A percentile compares a stretch with the other conserved stretches of the same genome.
phyloP scores from a whole-genome alignment of 129 eudicot species.

The Ambrosia artemisiifolia region DNA sequence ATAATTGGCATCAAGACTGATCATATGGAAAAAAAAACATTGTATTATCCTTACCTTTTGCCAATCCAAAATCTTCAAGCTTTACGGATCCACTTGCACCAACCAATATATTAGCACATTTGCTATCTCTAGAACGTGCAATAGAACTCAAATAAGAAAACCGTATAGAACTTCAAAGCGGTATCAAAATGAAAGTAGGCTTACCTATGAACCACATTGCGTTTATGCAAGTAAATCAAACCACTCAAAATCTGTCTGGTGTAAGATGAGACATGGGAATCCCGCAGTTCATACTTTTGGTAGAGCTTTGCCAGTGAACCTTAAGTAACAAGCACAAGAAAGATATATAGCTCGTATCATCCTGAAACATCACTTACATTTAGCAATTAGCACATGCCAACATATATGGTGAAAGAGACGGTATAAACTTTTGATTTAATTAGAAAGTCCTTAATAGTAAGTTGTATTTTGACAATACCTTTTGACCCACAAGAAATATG shows the following conservation, averaged over 20 bases:
- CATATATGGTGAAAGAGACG: background rate
- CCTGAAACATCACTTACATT: slow-evolving; percentile 42
- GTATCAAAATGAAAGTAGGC: background rate
- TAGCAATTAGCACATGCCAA: background rate
- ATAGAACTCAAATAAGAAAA: slow-evolving; percentile 6
- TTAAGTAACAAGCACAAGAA: slow-evolving; percentile 78
- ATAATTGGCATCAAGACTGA: background rate
- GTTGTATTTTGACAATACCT: background rate
- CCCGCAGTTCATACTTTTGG: slow-evolving; percentile 57
- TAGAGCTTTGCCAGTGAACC: slow-evolving; percentile 82
- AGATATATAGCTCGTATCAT: slow-evolving; percentile 64
- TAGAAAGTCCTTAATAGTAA: background rate
- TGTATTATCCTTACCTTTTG: slow-evolving; percentile 52
- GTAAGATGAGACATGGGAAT: slow-evolving; percentile 72
- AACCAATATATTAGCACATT: no score
- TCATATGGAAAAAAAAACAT: background rate
- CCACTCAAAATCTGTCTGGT: slow-evolving; percentile 85
- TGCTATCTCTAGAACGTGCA: slow-evolving; percentile 23
- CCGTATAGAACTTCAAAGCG: background rate
- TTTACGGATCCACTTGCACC: slow-evolving; percentile 63
- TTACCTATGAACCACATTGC: slow-evolving; percentile 81
- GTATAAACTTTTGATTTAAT: background rate
- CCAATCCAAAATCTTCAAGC: slow-evolving; percentile 97
- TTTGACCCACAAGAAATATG: background rate
- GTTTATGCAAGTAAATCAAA: slow-evolving; percentile 64